These are phyloP conservation scores for Phialophora macrospora DNA, from an alignment of 2,329 filamentous ascomycete species.

Conservation along the genomic window DNA sequence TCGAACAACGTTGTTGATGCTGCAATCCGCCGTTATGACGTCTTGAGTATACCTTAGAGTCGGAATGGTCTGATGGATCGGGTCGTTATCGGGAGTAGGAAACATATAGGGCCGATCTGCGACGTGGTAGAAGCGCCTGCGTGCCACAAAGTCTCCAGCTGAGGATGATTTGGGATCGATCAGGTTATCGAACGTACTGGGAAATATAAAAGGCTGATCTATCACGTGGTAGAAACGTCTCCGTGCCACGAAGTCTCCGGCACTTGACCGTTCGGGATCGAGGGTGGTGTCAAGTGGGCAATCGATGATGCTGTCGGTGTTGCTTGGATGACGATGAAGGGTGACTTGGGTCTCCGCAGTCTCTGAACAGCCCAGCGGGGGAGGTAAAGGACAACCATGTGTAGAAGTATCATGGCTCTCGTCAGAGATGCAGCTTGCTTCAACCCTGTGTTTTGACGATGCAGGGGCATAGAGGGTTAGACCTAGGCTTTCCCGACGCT, in stretches of 20 bases:
- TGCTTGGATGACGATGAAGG: neutral
- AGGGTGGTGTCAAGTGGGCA: too few species aligned
- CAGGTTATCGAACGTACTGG: neutral
- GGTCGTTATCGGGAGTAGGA: neutral
- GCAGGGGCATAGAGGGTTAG: constrained; percentile 1
- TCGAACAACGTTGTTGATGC: constrained; percentile 1
- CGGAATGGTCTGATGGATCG: constrained; percentile 13
- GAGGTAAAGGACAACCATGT: constrained; percentile 1
- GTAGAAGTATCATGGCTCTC: constrained; percentile 16
- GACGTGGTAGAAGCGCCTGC: neutral
- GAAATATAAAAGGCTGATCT: neutral
- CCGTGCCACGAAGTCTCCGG: neutral
- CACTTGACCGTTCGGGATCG: neutral
- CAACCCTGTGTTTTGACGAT: constrained; percentile 11
- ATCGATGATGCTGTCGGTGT: neutral
- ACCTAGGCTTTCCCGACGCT: constrained; percentile 7
- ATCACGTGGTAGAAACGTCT: neutral
- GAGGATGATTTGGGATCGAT: neutral
- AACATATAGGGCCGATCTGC: neutral
- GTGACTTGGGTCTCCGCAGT: neutral
- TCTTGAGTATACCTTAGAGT: neutral
- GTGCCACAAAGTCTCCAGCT: neutral
- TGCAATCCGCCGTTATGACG: neutral
- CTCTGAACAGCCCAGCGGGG: neutral
- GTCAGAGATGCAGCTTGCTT: constrained; percentile 14